phyloP scores from a whole-genome alignment of 1,284 basidiomycete species.

The Macrocystidia cucumis region DNA sequence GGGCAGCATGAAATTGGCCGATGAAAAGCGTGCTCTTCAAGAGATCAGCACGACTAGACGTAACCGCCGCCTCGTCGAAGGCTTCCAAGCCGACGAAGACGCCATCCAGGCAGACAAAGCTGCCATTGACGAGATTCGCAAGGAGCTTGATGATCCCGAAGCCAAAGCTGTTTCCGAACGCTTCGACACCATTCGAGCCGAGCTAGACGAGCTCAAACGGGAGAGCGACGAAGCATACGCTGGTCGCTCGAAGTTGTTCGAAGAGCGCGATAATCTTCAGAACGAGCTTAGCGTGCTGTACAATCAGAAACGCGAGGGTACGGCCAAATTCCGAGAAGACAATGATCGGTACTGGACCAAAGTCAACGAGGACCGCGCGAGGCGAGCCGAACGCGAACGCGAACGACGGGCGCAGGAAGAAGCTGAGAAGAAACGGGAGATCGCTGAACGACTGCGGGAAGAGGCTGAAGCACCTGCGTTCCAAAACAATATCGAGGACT shows the following conservation, averaged over 20 bases:
- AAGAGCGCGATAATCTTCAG: constrained; percentile 79
- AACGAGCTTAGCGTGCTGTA: constrained; percentile 70
- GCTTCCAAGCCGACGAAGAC: constrained; percentile 73
- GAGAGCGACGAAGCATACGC: constrained; percentile 84
- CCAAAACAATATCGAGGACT: constrained; percentile 94
- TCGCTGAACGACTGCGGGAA: constrained; percentile 79
- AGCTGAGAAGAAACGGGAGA: constrained; percentile 75
- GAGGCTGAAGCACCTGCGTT: constrained; percentile 90
- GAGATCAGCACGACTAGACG: constrained; percentile 79
- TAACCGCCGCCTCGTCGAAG: constrained; percentile 65
- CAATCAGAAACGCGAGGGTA: constrained; percentile 72
- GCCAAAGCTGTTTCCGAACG: constrained; percentile 77
- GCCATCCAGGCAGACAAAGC: constrained; percentile 78
- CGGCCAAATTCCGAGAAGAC: constrained; percentile 67
- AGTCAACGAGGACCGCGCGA: constrained; percentile 78
- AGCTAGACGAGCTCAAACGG: constrained; percentile 84
- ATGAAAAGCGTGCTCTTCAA: constrained; percentile 90
- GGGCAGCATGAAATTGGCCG: constrained; percentile 88
- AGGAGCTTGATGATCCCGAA: constrained; percentile 89
- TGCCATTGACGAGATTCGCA: constrained; percentile 74
- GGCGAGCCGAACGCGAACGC: constrained; percentile 75
- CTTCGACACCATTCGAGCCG: constrained; percentile 78
- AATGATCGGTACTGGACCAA: constrained; percentile 80
- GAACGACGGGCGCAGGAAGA: constrained; percentile 83
- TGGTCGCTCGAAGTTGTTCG: constrained; percentile 77